phyloP scores from a whole-genome alignment of 495 filamentous ascomycete genomes.

The Aspergillus bridgeri region DNA sequence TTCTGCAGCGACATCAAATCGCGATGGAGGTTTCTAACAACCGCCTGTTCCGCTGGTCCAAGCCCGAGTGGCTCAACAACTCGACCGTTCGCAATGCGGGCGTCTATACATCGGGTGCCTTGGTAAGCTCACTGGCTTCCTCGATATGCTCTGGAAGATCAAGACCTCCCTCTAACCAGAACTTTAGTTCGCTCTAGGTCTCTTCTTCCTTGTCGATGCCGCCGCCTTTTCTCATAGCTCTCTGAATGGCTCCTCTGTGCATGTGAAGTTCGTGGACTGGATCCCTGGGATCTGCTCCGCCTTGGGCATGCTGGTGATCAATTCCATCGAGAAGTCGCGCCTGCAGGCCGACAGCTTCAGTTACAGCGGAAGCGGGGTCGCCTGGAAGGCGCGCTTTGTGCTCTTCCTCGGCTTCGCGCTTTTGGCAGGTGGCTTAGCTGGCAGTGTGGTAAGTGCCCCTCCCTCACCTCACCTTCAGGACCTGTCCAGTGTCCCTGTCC shows the following conservation, averaged over 20 bases:
- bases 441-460: slow-evolving; percentile 60
- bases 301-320: slow-evolving; percentile 98
- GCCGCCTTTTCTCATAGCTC: slow-evolving; percentile 79
- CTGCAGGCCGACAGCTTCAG: slow-evolving; percentile 82
- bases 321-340: slow-evolving; percentile 90
- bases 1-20: not conserved
- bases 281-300: slow-evolving; percentile 92
- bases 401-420: slow-evolving; percentile 94
- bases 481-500: no score
- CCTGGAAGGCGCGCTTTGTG: slow-evolving; percentile 95
- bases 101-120: slow-evolving; percentile 80
- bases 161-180: slow-evolving; percentile 18
- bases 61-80: slow-evolving; percentile 88
- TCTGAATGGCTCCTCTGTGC: slow-evolving; percentile 74
- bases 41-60: slow-evolving; percentile 73
- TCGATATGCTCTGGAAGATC: not conserved
- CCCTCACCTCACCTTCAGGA: not conserved
- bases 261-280: slow-evolving; percentile 98
- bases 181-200: slow-evolving; percentile 85
- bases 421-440: slow-evolving; percentile 91
- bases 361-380: slow-evolving; percentile 81
- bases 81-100: slow-evolving; percentile 74
- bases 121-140: slow-evolving; percentile 55
- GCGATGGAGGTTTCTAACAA: slow-evolving; percentile 51
- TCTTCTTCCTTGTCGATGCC: slow-evolving; percentile 94